A percentile compares a stretch with the other conserved stretches of the same genome.
These are phyloP conservation scores for Paramecium tetraurelia DNA, from an alignment of 73 alveolate genomes.

Conservation along the genomic window DNA sequence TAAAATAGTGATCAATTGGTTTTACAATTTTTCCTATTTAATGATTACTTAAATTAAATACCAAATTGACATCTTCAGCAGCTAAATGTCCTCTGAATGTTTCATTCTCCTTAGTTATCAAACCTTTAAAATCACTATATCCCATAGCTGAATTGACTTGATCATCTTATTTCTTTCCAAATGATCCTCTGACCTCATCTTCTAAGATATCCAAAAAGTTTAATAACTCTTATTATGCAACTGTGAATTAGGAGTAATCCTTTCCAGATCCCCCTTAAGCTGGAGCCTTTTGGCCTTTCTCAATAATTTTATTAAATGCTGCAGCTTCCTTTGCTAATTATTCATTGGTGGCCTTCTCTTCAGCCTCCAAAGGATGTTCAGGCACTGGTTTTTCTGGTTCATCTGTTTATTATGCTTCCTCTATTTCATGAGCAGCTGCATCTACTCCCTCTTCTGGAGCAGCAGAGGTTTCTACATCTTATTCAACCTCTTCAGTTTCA, in stretches of 20 bases:
- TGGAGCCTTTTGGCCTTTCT: background rate
- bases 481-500: background rate
- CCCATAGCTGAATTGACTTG: constrained; percentile 52
- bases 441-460: background rate
- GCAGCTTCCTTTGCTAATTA: constrained; percentile 21
- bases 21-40: constrained; percentile 4
- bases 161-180: background rate
- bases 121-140: constrained; percentile 38
- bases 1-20: constrained; percentile 40
- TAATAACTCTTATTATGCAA: constrained; percentile 29
- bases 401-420: background rate
- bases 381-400: background rate
- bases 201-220: constrained; percentile 24
- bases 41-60: background rate
- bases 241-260: background rate
- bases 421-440: background rate
- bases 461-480: background rate
- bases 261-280: background rate
- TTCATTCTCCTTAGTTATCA: constrained; percentile 10
- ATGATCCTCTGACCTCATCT: constrained; percentile 31
- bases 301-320: constrained; percentile 25
- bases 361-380: constrained; percentile 39
- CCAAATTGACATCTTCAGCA: constrained; percentile 40
- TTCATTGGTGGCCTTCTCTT: background rate
- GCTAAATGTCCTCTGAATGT: constrained; percentile 42